Conservation (phyloP, 148 eudicot species). For the Beta vulgaris region DNA sequence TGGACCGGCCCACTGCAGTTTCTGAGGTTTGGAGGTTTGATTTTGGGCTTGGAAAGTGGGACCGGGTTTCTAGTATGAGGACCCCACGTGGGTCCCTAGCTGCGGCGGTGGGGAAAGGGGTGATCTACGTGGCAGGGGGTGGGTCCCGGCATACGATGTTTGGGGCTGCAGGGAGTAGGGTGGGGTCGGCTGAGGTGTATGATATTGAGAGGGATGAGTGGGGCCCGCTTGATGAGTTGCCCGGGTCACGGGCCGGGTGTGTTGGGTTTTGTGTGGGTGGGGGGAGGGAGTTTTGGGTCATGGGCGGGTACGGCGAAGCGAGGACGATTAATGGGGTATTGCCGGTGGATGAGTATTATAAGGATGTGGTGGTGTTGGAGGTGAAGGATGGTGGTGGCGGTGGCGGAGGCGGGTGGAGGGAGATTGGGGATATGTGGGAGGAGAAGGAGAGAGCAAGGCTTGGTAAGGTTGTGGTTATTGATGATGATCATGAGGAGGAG, state of each 20-base stretch:
- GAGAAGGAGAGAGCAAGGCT: constrained; percentile 58
- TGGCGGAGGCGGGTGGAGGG: constrained; percentile 56
- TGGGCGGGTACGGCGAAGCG: constrained; percentile 93
- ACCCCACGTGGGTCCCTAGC: constrained; percentile 88
- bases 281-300: constrained; percentile 82
- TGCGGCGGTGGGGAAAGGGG: constrained; percentile 41
- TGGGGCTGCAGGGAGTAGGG: constrained; percentile 85
- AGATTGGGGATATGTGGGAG: constrained; percentile 84
- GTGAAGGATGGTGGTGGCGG: constrained; percentile 29
- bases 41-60: constrained; percentile 14
- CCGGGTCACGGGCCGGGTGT: constrained; percentile 79
- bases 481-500: constrained; percentile 28
- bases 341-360: constrained; percentile 81
- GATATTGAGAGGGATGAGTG: constrained; percentile 73
- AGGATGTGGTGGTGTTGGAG: constrained; percentile 71
- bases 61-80: constrained; percentile 51
- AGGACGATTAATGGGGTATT: constrained; percentile 78
- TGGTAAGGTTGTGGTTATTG: constrained; percentile 81
- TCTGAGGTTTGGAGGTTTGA: constrained; percentile 50
- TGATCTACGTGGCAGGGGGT: constrained; percentile 85
- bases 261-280: constrained; percentile 57
- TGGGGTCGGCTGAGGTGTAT: constrained; percentile 72
- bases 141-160: constrained; percentile 84
- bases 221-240: constrained; percentile 61
- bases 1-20: constrained; percentile 65